A percentile compares a stretch with the other conserved stretches of the same genome.
Evolutionary conservation across 2,329 filamentous ascomycete species (phyloP).

Genomic region (Hypomyces perniciosus): DNA sequence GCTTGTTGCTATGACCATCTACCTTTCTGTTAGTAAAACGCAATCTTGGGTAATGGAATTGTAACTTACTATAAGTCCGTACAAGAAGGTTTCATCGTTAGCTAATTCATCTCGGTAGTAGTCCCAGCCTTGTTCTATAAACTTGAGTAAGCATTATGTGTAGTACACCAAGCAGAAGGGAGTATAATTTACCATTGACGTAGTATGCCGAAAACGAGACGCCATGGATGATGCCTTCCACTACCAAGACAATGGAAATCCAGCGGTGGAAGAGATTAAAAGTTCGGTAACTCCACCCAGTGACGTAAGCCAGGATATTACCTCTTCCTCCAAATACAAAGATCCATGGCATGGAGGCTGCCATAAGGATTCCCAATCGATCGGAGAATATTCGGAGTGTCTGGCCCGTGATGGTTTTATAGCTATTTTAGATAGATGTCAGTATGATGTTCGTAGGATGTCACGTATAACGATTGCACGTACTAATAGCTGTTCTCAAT

Average conservation of each 20-base stretch:
- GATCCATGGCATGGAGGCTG: constrained; percentile 52
- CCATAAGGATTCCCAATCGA: constrained; percentile 52
- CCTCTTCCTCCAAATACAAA: constrained; percentile 59
- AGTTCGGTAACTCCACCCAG: constrained; percentile 57
- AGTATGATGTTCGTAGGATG: background rate
- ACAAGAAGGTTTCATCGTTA: constrained; percentile 4
- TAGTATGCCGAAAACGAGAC: constrained; percentile 17
- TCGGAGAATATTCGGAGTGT: constrained; percentile 47
- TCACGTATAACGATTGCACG: constrained; percentile 4
- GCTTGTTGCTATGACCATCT: constrained; percentile 10
- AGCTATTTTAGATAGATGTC: constrained; percentile 18
- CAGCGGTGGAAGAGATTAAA: constrained; percentile 60
- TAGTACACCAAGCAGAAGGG: too few species aligned
- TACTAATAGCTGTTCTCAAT: constrained; percentile 29
- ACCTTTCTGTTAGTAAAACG: background rate
- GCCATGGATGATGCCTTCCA: constrained; percentile 51
- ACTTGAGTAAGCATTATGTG: background rate
- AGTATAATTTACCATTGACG: constrained; percentile 8
- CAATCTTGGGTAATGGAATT: background rate
- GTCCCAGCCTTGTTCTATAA: constrained; percentile 13
- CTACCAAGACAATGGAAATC: constrained; percentile 50
- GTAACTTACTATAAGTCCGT: constrained; percentile 10
- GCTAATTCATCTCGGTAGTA: constrained; percentile 7
- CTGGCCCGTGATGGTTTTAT: constrained; percentile 22
- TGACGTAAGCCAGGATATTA: constrained; percentile 54